Percentiles rank a stretch among this genome's conserved stretches.
phyloP scores from a whole-genome alignment of 2,329 filamentous ascomycete genomes.

The Blastomyces emzantsi region DNA sequence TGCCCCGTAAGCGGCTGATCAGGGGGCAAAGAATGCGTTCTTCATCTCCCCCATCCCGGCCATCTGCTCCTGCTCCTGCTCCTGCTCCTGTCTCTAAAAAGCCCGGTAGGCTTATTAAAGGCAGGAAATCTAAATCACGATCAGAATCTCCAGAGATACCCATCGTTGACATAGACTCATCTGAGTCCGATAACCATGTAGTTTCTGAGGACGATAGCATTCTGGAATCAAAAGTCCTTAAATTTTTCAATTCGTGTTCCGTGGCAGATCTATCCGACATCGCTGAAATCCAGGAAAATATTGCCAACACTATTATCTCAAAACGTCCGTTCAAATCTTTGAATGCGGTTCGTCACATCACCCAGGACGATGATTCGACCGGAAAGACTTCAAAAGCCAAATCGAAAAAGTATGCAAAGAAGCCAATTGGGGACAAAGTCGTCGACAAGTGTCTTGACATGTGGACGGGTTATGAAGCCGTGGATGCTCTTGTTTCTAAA shows the following conservation, averaged over 20 bases:
- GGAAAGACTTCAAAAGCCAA: constrained; percentile 30
- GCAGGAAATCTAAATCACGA: constrained; percentile 33
- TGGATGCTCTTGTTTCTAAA: constrained; percentile 68
- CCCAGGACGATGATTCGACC: constrained; percentile 32
- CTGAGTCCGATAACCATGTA: constrained; percentile 30
- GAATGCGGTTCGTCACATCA: constrained; percentile 57
- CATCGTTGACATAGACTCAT: constrained; percentile 38
- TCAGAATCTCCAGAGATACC: constrained; percentile 29
- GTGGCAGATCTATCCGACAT: constrained; percentile 71
- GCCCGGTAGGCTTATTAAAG: constrained; percentile 40
- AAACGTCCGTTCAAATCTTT: constrained; percentile 65
- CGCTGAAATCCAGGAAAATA: constrained; percentile 61
- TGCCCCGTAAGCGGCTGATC: constrained; percentile 32
- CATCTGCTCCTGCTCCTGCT: constrained; percentile 16
- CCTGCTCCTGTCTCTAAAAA: constrained; percentile 22
- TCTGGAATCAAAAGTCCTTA: constrained; percentile 53
- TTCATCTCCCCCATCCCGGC: constrained; percentile 20
- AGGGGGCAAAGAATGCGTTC: constrained; percentile 29
- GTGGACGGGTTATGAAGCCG: constrained; percentile 68
- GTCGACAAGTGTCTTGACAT: constrained; percentile 62
- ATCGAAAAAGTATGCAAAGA: constrained; percentile 40
- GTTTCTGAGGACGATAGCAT: constrained; percentile 34
- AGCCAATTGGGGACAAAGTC: constrained; percentile 56
- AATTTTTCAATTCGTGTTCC: constrained; percentile 74
- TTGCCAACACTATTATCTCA: constrained; percentile 59